Evolutionary conservation across 352 stramenopile species (phyloP), one percentile per base, ranked within the genome.

Genomic region (Pythium dissotocum): DNA sequence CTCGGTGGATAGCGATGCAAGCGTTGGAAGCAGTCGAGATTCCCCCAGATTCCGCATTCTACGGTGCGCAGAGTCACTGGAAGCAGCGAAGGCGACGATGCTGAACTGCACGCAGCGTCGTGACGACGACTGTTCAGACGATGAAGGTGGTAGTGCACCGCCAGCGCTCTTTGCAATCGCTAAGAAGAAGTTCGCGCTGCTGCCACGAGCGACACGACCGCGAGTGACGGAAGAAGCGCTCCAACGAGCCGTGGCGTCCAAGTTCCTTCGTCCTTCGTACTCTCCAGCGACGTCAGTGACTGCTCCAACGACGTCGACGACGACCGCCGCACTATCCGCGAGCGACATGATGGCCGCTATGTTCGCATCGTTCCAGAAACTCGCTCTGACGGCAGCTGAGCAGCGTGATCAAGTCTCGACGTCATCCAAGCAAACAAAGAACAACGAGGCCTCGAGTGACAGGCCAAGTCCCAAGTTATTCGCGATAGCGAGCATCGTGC

Each of bases 401-500:
- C 61, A 71, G 32, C 35, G 26, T 13, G 52, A 73, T 1, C 6
- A 40, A 18, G 49, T 21, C 14, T 30, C 52, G 12, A 16, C 49
- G 21, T 24, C 16, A 33, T 55, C 48, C 4, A 55, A 51, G 42
- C 42, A 51, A 51, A 9, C 14, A 14, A 21, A 26, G 14, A 2
- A 14, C 14, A 51, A 9, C 42, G 42, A 51, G 42, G 4, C 42
- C 7, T 12, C 8, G 18, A n/a, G 42, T 8, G 14, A 6, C 3
- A 3, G 2, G 2, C 42, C 13, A 18, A 13, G 38, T 9, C 26
- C 55, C 4, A 60, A 54, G n/a, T 9, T 72, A 0, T 90, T 89
- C 58, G 82, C 80, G 4, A 73, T 85, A 49, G 75, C 69, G n/a
- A 87, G 82, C 58, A 75, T 90, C 14, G 73, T 90, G 26, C 69